Base-by-base conservation (phyloP, 345 rosid genomes). In the Abelmoschus esculentus region DNA sequence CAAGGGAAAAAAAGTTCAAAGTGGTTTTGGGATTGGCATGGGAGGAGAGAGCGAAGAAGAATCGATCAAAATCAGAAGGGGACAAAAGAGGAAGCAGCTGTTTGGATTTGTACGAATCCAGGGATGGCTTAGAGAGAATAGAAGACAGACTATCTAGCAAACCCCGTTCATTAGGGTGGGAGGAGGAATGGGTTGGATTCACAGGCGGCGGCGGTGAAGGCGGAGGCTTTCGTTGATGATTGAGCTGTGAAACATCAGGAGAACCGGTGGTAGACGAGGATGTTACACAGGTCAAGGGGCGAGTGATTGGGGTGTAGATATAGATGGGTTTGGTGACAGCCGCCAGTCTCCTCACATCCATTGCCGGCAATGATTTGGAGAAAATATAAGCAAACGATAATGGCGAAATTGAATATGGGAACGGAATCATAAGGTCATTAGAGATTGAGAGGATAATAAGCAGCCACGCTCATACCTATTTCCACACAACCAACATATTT, bases 1-100 rank as follows among this genome's bases (percentile, higher is more conserved):
- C 96, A 66, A 84, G 81, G 44, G 83, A 75, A 56, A 92, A 92
- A 71, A 92, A 89, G n/a, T 78, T 69, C 56, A 88, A 73, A 71
- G 84, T 74, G 28, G 97, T 85, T 79, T 77, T 80, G 12, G 88
- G 84, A 22, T 89, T 83, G 65, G 79, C 85, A 78, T 81, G 73
- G 55, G 86, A 78, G 75, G 74, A 68, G 63, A 84, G 49, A 18
- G 79, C 80, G 31, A 70, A 64, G 76, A 89, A 82, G 29, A 75
- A 54, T 13, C 58, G 72, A 81, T 89, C 91, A 61, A 92, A 86
- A 17, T 86, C 86, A 17, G 58, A 69, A 62, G 98, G 88, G 8
- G 83, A 79, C 75, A 91, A 69, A 36, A 59, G 61, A 59, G 82
- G 73, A 2, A 87, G 6, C 50, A 89, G 70, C 28, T 79, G 46